Evolutionary conservation across 108 stramenopile genomes (phyloP), one percentile per base, ranked within the genome.

Genomic region (Asterionellopsis glacialis): DNA sequence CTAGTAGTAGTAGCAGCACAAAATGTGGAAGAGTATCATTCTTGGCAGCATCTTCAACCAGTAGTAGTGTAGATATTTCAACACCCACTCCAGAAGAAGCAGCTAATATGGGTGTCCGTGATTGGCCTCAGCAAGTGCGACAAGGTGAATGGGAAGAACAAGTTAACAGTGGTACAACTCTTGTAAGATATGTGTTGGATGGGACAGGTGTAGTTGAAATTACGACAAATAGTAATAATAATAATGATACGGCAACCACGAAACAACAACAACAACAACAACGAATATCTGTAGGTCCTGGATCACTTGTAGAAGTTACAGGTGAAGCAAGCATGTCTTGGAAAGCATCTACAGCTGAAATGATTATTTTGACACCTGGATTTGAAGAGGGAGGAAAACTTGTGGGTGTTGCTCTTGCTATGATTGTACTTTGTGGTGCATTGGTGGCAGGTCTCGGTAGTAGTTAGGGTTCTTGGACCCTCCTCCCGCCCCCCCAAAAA

Each of bases 361-460:
- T 86, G 70, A 83, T 86, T 51, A 53, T 86, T n/a, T 55, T 86
- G 44, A 83, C 85, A 1, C 85, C 85, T 1, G 62, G 60, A 11
- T 86, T 74, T 70, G 82, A 86, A 59, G 70, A 86, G 56, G 70
- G 73, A 11, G 80, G 79, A 0, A 70, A 75, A 38, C 61, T 86
- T 45, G 22, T 64, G 33, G 59, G 76, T 22, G 85, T 86, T 25
- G 53, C 47, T 41, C 74, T 64, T 39, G 70, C 59, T 9, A 54
- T 86, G 51, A 45, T 86, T 21, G 70, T 78, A 26, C 67, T 83
- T 47, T 77, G 70, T 28, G 81, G 69, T 14, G 79, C 73, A 6
- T 61, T 86, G 59, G 18, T 83, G 41, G 65, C 57, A 39, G 79
- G 72, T 26, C 45, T 71, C 19, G 65, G 58, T 18, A 69, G 74